A percentile compares a stretch with the other conserved stretches of the same genome.
These are phyloP conservation scores for Blastobotrys americana DNA, from an alignment of 805 yeast genomes.

Conservation along the genomic window DNA sequence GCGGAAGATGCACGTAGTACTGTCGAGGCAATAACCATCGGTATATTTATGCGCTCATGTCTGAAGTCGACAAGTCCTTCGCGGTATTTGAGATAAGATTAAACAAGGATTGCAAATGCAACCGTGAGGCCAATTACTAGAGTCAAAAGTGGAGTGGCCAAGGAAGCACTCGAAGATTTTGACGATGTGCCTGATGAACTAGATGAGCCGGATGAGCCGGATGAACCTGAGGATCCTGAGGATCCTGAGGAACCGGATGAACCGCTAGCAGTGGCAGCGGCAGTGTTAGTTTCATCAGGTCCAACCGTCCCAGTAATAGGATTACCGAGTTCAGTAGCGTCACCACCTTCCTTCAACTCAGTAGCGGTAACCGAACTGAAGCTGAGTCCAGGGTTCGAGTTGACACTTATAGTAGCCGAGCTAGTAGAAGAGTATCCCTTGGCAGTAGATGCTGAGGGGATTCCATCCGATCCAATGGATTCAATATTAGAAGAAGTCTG, in stretches of 20 bases:
- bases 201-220: background rate
- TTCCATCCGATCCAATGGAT: constrained; percentile 20
- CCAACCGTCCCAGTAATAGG: background rate
- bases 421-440: constrained; percentile 12
- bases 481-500: constrained; percentile 24
- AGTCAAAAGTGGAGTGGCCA: no score
- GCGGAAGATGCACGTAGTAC: no score
- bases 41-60: no score
- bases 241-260: background rate
- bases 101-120: no score
- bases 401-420: background rate
- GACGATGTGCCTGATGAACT: no score
- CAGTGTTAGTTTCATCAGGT: background rate
- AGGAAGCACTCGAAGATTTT: no score
- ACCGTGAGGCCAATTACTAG: no score
- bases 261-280: background rate
- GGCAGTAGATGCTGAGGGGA: constrained; percentile 28
- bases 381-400: background rate
- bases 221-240: background rate
- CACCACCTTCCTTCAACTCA: background rate
- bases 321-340: background rate
- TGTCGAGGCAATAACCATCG: no score
- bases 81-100: no score
- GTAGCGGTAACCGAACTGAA: background rate
- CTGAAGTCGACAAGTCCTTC: no score